Evolutionary conservation across 2,329 filamentous ascomycete species (phyloP).

Genomic region (Penicillium thymicola): DNA sequence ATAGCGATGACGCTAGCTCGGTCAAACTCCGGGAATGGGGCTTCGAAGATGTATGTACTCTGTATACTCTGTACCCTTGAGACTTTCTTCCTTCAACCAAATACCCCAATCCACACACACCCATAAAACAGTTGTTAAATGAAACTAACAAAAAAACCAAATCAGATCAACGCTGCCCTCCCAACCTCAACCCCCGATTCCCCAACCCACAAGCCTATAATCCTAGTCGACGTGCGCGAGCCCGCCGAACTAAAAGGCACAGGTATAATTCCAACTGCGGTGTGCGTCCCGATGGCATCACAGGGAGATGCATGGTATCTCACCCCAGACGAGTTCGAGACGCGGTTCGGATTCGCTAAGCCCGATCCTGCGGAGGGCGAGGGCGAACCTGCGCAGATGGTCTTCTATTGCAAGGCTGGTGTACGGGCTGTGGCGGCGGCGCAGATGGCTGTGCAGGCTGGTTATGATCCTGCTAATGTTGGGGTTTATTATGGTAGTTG

Average conservation of each 20-base stretch:
- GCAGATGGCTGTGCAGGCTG: constrained; percentile 69
- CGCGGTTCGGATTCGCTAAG: constrained; percentile 73
- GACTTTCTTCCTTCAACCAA: neutral
- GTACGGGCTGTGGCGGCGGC: constrained; percentile 78
- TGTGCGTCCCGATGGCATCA: constrained; percentile 77
- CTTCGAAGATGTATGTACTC: constrained; percentile 36
- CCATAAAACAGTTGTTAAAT: neutral
- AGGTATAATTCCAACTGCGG: constrained; percentile 68
- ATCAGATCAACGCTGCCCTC: constrained; percentile 37
- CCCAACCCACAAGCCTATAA: constrained; percentile 29
- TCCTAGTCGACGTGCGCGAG: constrained; percentile 49
- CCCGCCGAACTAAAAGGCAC: constrained; percentile 45
- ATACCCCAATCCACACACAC: neutral
- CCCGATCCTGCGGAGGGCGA: constrained; percentile 53
- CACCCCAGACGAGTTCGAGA: constrained; percentile 72
- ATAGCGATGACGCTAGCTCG: constrained; percentile 15
- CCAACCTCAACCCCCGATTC: constrained; percentile 21
- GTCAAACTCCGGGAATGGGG: constrained; percentile 27
- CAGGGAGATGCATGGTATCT: constrained; percentile 78
- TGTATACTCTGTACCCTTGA: too few species aligned
- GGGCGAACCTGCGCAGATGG: constrained; percentile 41
- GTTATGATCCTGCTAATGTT: constrained; percentile 64
- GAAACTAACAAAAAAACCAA: neutral
- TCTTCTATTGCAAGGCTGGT: constrained; percentile 94
- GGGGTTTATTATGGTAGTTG: constrained; percentile 52